phyloP scores from a whole-genome alignment of 805 yeast genomes.

The Ogataea wickerhamii region DNA sequence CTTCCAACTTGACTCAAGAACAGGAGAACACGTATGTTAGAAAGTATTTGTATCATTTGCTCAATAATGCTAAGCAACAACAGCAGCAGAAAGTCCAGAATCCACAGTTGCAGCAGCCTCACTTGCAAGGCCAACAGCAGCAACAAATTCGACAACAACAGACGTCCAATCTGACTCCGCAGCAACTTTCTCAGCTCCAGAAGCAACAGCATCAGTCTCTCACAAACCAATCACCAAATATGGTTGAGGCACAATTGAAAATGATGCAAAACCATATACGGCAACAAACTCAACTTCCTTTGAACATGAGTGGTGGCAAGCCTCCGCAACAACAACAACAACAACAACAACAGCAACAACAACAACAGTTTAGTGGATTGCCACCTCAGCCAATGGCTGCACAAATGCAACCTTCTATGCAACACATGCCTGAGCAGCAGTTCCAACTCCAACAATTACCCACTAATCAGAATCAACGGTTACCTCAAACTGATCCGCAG shows the following conservation, averaged over 20 bases:
- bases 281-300: conserved; percentile 26
- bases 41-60: conserved; percentile 30
- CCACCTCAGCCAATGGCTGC: conserved; percentile 2
- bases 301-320: conserved; percentile 4
- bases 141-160: conserved; percentile 19
- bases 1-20: conserved; percentile 30
- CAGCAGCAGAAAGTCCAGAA: conserved; percentile 15
- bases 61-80: conserved; percentile 20
- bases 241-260: conserved; percentile 14
- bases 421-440: conserved; percentile 12
- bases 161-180: conserved; percentile 11
- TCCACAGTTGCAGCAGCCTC: conserved; percentile 19
- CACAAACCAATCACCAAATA: conserved; percentile 14
- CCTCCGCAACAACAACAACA: conserved; percentile 10
- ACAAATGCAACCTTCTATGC: conserved; percentile 6
- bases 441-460: conserved; percentile 28
- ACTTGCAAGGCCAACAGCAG: conserved; percentile 19
- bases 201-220: conserved; percentile 11
- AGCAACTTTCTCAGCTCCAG: conserved; percentile 15
- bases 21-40: conserved; percentile 34
- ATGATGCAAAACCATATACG: conserved; percentile 23
- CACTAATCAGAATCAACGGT: conserved; percentile 31
- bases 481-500: conserved; percentile 17
- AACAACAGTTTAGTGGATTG: conserved; percentile 8
- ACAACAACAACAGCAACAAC: conserved; percentile 8